A percentile compares a stretch with the other conserved stretches of the same genome.
These are phyloP conservation scores for Henningerozyma blattae DNA, from an alignment of 805 yeast genomes.

Conservation along the genomic window DNA sequence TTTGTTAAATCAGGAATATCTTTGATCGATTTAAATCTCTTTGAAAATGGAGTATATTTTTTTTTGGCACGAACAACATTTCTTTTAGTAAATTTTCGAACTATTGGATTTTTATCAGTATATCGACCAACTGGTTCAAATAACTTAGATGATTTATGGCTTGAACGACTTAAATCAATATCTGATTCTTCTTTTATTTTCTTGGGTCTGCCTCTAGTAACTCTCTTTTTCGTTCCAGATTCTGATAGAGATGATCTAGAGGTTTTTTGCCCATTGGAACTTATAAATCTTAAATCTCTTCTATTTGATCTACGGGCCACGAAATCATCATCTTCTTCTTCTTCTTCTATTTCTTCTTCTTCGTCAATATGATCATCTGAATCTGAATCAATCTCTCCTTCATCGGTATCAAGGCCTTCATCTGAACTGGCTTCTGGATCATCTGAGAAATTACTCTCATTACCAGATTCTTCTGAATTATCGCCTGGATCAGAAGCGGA, in stretches of 20 bases:
- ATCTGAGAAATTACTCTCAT: not conserved
- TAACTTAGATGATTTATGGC: not conserved
- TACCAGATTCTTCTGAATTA: too few relatives aligned
- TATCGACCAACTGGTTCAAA: too few relatives aligned
- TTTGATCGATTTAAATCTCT: constrained; percentile 14
- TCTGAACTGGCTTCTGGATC: too few relatives aligned
- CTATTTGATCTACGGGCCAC: too few relatives aligned
- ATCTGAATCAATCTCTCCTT: constrained; percentile 3
- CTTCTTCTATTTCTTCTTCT: constrained; percentile 2
- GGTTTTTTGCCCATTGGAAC: too few relatives aligned
- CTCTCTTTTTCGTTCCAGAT: too few relatives aligned
- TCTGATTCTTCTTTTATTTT: not conserved
- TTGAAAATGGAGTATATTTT: constrained; percentile 20
- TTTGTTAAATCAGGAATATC: constrained; percentile 22
- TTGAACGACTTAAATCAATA: not conserved
- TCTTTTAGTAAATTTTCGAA: constrained; percentile 22
- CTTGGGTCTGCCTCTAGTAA: too few relatives aligned
- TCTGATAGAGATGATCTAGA: too few relatives aligned
- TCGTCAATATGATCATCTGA: constrained; percentile 2
- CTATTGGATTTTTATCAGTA: constrained; percentile 4
- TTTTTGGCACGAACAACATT: constrained; percentile 22
- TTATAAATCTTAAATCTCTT: too few relatives aligned
- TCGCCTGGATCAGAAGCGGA: too few relatives aligned
- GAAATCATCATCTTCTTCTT: constrained; percentile 3
- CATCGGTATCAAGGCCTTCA: constrained; percentile 1